These are phyloP conservation scores for Cutaneotrichosporon cutaneum DNA, from an alignment of 1,284 basidiomycete genomes.

Conservation along the genomic window DNA sequence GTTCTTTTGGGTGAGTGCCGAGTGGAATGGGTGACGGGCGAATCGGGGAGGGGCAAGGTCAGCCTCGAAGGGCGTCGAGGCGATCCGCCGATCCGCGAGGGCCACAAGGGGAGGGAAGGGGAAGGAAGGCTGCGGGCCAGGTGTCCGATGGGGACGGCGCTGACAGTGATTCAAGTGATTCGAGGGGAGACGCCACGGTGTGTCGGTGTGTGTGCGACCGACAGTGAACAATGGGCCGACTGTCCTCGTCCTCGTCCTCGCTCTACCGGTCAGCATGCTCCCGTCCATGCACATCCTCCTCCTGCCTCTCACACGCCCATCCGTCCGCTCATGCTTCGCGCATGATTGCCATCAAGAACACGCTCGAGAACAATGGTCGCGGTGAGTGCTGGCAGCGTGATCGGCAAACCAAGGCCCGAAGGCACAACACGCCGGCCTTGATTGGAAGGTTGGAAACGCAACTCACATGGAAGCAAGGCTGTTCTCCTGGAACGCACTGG, in stretches of 20 bases:
- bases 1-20: not conserved
- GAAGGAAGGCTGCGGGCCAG: not conserved
- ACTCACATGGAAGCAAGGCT: not conserved
- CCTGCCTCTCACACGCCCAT: not conserved
- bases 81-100: not conserved
- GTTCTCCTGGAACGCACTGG: not conserved
- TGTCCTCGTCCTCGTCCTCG: not conserved
- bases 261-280: not conserved
- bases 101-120: not conserved
- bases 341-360: not conserved
- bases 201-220: not conserved
- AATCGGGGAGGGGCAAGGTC: not conserved
- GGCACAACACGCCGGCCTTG: not conserved
- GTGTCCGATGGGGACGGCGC: not conserved
- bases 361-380: not conserved
- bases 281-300: not conserved
- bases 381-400: not conserved
- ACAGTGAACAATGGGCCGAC: not conserved
- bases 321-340: not conserved
- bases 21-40: not conserved
- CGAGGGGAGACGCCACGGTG: not conserved
- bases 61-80: too few species aligned
- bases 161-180: not conserved
- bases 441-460: not conserved
- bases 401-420: not conserved